A percentile compares a stretch with the other conserved stretches of the same genome.
Conservation (phyloP, 805 yeast genomes). For the Saccharomycopsis fibuligera region DNA sequence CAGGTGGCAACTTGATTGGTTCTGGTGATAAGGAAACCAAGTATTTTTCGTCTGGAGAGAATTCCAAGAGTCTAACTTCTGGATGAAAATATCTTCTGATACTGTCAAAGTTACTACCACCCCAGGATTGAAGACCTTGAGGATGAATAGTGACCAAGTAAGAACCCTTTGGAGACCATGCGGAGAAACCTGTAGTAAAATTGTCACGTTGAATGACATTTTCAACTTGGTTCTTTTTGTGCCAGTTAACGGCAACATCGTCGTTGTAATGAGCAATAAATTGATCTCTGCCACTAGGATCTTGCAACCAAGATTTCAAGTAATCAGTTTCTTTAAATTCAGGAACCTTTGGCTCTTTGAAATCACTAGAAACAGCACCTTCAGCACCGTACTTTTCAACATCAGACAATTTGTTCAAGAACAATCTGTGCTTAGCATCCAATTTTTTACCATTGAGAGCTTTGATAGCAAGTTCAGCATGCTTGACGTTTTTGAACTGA, state of each 20-base stretch:
- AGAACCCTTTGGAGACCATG: constrained; percentile 91
- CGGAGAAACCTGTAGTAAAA: constrained; percentile 83
- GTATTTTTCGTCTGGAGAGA: constrained; percentile 87
- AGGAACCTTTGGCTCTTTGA: constrained; percentile 65
- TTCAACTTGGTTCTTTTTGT: constrained; percentile 62
- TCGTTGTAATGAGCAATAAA: constrained; percentile 73
- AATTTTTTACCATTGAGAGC: constrained; percentile 82
- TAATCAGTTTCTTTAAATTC: constrained; percentile 73
- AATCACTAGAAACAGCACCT: constrained; percentile 55
- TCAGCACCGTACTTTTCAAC: constrained; percentile 70
- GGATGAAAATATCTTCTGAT: constrained; percentile 79
- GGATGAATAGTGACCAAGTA: constrained; percentile 83
- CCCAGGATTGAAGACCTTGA: constrained; percentile 95
- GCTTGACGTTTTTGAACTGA: constrained; percentile 61
- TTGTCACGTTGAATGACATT: constrained; percentile 69
- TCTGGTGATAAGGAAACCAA: constrained; percentile 85
- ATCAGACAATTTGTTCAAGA: constrained; percentile 76
- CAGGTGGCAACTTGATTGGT: constrained; percentile 69
- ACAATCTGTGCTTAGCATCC: constrained; percentile 87
- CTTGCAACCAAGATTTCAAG: constrained; percentile 87
- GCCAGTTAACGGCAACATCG: constrained; percentile 82
- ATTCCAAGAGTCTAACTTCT: constrained; percentile 81
- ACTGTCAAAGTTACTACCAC: constrained; percentile 73
- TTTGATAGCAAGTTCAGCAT: constrained; percentile 74
- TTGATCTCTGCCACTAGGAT: constrained; percentile 86